Evolutionary conservation across 1,284 basidiomycete genomes (phyloP).

Genomic region (Irpex sp.): DNA sequence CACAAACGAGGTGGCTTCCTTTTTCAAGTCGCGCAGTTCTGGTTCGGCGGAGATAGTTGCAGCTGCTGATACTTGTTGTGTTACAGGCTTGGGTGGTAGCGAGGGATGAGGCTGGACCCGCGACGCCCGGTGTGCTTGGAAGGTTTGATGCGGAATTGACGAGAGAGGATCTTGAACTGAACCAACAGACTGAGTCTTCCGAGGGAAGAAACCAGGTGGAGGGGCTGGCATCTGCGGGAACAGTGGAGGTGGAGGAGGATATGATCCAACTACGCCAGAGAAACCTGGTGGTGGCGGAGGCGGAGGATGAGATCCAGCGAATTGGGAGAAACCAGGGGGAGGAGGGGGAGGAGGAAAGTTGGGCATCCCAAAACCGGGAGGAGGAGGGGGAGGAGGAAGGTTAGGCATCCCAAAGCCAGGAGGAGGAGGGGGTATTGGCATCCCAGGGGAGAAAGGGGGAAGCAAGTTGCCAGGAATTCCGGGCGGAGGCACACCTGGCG

Average conservation of each 20-base stretch:
- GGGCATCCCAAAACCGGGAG: constrained; percentile 19
- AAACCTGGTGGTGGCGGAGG: constrained; percentile 16
- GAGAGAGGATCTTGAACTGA: constrained; percentile 63
- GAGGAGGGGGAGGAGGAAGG: constrained; percentile 9
- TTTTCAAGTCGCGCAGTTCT: constrained; percentile 85
- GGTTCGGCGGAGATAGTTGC: constrained; percentile 82
- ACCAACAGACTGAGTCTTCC: constrained; percentile 41
- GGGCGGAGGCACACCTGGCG: constrained; percentile 27
- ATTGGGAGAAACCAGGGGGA: constrained; percentile 16
- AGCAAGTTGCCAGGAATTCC: not conserved
- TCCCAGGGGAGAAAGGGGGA: not conserved
- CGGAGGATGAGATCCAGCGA: not conserved
- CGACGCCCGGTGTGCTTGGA: constrained; percentile 51
- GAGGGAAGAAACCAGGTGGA: constrained; percentile 59
- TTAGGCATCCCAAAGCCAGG: constrained; percentile 23
- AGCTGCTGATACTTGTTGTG: constrained; percentile 28
- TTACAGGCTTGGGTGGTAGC: constrained; percentile 20
- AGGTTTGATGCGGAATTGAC: constrained; percentile 61
- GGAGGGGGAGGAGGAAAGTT: constrained; percentile 18
- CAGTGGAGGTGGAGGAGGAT: constrained; percentile 24
- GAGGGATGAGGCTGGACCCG: constrained; percentile 26
- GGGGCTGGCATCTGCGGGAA: constrained; percentile 36
- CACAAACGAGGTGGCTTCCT: constrained; percentile 88
- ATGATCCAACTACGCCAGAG: constrained; percentile 3
- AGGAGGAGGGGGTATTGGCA: constrained; percentile 22